Evolutionary conservation across 140 eudicot genomes (phyloP), one percentile per base, ranked within the genome.

Genomic region (Ambrosia hybrid): DNA sequence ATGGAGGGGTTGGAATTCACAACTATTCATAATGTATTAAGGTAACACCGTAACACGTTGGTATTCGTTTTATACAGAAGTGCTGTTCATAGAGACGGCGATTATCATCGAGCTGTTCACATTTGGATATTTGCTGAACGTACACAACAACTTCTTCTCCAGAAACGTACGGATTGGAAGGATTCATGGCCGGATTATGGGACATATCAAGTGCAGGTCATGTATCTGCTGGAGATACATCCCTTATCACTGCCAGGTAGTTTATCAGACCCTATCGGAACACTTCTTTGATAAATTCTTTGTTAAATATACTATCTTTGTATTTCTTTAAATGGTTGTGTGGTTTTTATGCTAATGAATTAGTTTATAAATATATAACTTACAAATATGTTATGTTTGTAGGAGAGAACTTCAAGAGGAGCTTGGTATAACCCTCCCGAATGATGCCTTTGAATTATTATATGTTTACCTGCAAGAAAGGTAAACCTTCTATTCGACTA

Each of bases 391-490:
- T 14, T 73, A 53, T 75, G 72, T 43, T 71, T 78, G 65, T 83
- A 94, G 99, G 89, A 84, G 99, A 85, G 99, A 94, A 85, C 99
- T 94, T 84, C 88, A 88, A 21, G 99, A 94, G 80, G 99, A 94
- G 83, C 96, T 94, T 70, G 99, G 99, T 51, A 71, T 94, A 38
- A 62, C 59, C 70, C 99, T 94, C 70, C 97, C 97, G 30, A 81
- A 70, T 66, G 97, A 94, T 83, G 97, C 99, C 73, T 94, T 94
- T 76, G 99, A 90, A 79, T 69, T 86, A 39, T 57, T 93, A 63
- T 93, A 87, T 51, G 85, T 84, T 81, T 86, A 62, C 72, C 83
- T 88, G 12, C 86, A 93, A 77, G 90, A 93, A 80, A 55, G 97
- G 99, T 92, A 70, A 17, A 37, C 64, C 51, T 69, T 52, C n/a